phyloP scores from a whole-genome alignment of 257 asterid species.

The Galeopsis tetrahit region DNA sequence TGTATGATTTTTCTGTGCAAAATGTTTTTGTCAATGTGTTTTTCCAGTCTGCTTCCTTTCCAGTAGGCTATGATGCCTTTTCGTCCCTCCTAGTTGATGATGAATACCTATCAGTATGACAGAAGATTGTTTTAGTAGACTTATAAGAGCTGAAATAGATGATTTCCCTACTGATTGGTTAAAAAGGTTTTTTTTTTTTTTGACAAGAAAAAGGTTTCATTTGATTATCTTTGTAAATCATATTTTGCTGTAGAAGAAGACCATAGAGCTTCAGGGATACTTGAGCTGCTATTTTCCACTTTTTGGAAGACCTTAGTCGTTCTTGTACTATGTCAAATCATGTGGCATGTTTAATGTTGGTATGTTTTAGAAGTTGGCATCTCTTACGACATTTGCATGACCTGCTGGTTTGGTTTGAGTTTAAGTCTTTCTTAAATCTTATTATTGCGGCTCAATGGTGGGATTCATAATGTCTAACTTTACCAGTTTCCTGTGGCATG shows the following conservation, averaged over 20 bases:
- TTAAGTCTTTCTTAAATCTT: background rate
- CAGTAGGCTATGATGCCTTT: slow-evolving; percentile 8
- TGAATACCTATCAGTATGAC: slow-evolving; percentile 13
- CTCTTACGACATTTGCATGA: background rate
- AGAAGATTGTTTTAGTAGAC: background rate
- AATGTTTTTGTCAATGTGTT: slow-evolving; percentile 21
- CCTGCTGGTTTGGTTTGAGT: background rate
- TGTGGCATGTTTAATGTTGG: background rate
- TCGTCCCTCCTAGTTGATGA: slow-evolving; percentile 21
- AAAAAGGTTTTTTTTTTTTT: too few relatives aligned
- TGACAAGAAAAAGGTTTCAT: too few relatives aligned
- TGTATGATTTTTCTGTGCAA: slow-evolving; percentile 24
- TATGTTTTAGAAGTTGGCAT: background rate
- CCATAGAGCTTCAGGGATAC: slow-evolving; percentile 5
- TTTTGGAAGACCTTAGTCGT: background rate
- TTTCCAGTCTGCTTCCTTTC: slow-evolving; percentile 9
- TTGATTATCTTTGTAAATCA: background rate
- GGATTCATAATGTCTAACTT: background rate
- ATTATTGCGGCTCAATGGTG: background rate
- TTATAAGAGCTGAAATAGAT: background rate
- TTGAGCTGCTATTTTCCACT: slow-evolving; percentile 12
- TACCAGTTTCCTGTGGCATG: background rate
- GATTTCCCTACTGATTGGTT: background rate
- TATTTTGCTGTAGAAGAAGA: slow-evolving; percentile 7
- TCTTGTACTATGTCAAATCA: slow-evolving; percentile 14